Evolutionary conservation across 257 asterid genomes (phyloP).

Genomic region (Forsythia suspensa): DNA sequence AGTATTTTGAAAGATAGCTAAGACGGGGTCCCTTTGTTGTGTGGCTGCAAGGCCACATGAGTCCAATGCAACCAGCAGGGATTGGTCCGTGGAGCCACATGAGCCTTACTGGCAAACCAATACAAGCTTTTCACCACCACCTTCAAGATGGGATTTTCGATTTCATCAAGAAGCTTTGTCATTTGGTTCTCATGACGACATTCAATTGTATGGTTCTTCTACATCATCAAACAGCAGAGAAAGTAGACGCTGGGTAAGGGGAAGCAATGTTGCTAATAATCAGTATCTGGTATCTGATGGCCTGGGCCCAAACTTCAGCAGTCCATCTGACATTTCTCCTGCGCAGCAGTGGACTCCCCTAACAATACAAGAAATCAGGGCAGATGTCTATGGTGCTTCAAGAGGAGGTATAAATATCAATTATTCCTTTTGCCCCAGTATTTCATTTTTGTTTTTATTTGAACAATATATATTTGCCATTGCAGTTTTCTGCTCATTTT

Average conservation of each 20-base stretch:
- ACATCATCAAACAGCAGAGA: conserved; percentile 89
- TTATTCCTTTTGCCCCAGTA: background rate
- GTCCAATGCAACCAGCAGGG: conserved; percentile 81
- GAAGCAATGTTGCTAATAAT: conserved; percentile 54
- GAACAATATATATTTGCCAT: conserved; percentile 4
- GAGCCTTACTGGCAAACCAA: conserved; percentile 98
- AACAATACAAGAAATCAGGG: conserved; percentile 72
- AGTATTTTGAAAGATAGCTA: conserved; percentile 72
- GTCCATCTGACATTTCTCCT: conserved; percentile 86
- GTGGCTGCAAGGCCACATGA: conserved; percentile 99
- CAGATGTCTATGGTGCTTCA: conserved; percentile 62
- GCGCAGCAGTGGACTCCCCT: conserved; percentile 88
- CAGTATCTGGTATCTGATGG: conserved; percentile 76
- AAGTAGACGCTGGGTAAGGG: conserved; percentile 86
- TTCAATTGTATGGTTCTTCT: conserved; percentile 71
- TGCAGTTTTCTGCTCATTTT: conserved; percentile 4
- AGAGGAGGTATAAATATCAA: conserved; percentile 57
- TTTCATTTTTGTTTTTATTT: background rate
- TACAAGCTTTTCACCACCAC: conserved; percentile 93
- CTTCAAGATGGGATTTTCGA: conserved; percentile 82
- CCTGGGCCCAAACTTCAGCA: conserved; percentile 49
- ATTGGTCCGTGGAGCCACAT: conserved; percentile 91
- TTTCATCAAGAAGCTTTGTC: conserved; percentile 78
- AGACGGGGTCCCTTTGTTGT: conserved; percentile 99
- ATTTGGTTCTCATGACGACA: conserved; percentile 78